Percentiles rank a stretch among this genome's conserved stretches.
phyloP scores from a whole-genome alignment of 805 yeast species.

The Saccharomycopsis lassenensis region DNA sequence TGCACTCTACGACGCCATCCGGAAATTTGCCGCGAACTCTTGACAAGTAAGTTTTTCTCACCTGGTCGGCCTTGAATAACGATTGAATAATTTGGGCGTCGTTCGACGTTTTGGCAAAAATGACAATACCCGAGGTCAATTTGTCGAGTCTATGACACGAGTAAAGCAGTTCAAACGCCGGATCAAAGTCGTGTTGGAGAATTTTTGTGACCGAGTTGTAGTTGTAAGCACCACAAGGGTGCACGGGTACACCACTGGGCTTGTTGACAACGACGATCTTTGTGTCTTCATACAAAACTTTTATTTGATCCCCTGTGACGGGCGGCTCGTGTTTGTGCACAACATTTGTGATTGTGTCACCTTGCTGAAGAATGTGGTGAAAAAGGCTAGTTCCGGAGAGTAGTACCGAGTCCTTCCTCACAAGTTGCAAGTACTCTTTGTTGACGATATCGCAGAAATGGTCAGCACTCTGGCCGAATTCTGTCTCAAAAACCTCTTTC shows the following conservation, averaged over 20 bases:
- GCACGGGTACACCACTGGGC: constrained; percentile 92
- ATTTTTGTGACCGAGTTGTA: constrained; percentile 68
- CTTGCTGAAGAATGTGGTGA: constrained; percentile 1
- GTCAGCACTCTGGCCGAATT: constrained; percentile 20
- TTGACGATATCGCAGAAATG: constrained; percentile 1
- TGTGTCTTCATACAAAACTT: constrained; percentile 61
- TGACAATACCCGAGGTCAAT: constrained; percentile 86
- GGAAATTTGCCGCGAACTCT: constrained; percentile 86
- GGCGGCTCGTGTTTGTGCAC: constrained; percentile 17
- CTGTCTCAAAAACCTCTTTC: constrained; percentile 25
- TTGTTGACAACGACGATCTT: constrained; percentile 76
- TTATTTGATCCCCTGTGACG: constrained; percentile 9
- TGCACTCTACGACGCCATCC: constrained; percentile 29
- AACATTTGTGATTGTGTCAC: constrained; percentile 7
- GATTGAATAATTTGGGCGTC: constrained; percentile 67
- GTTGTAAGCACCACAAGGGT: constrained; percentile 83
- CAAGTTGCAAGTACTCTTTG: background rate
- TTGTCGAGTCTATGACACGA: constrained; percentile 37
- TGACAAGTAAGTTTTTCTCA: constrained; percentile 76
- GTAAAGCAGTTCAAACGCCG: constrained; percentile 30
- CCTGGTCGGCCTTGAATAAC: constrained; percentile 54
- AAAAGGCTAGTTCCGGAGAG: background rate
- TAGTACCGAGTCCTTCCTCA: background rate
- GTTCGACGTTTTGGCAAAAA: constrained; percentile 68
- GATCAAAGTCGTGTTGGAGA: constrained; percentile 56